Evolutionary conservation across 2,329 filamentous ascomycete species (phyloP), one percentile per base, ranked within the genome.

Genomic region (Arthroderma sp.): DNA sequence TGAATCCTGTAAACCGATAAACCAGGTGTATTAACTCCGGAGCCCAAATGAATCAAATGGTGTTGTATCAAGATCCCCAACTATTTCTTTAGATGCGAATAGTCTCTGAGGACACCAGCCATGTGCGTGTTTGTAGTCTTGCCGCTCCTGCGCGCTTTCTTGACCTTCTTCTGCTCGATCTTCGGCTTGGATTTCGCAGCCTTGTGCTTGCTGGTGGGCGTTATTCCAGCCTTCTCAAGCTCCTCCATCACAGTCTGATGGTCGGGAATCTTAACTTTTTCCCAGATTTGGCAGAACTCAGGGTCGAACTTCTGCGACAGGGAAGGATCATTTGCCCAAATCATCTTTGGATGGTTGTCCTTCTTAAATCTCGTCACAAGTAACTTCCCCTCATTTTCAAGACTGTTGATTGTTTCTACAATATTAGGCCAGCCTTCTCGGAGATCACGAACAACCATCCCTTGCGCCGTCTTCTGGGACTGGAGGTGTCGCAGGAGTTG

Each of bases 391-490:
- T 87, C 81, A 41, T 73, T 74, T 75, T 96, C 91, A 55, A 98
- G 79, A 63, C 81, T 78, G 61, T 86, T 81, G 68, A 98, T 86
- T 8, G 86, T 81, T 19, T 85, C 81, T 60, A 91, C 84, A 66
- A 89, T 94, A 65, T 86, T 85, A 23, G 86, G 84, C 93, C 93
- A 98, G 61, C 93, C 93, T 69, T 98, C 93, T 73, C 95, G 95
- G 61, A 98, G 80, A 66, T 96, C 90, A 70, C 89, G 90, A 61
- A 97, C 88, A 38, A 79, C 80, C 56, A 97, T 81, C 11, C 88
- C 89, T 62, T 86, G 83, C 1, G 88, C 87, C 59, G 90, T 90
- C 55, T 82, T 83, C 72, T 91, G 90, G 56, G 80, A 79, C 73
- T 95, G 90, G 33, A 98, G 81, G 68, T 88, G 86, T 57, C 81